Base-by-base conservation (phyloP, 2,329 filamentous ascomycete genomes). In the Beauveria sp. region DNA sequence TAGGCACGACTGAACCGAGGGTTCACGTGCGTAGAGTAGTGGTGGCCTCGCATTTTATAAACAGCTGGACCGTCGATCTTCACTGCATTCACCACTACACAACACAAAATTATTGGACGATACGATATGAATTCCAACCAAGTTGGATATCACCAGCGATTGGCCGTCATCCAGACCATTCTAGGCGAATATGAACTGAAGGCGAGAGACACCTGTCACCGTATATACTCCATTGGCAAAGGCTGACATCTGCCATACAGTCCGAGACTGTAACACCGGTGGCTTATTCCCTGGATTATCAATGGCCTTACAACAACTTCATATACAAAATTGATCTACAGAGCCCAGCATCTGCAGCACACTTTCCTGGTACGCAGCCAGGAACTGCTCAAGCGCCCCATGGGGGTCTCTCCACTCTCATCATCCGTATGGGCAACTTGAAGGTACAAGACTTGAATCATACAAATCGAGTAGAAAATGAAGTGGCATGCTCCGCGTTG, bases 391-490 rank as follows among this genome's bases (percentile, higher is more conserved):
- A 22, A 34, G 48, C 20, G 2, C 60, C 30, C 2, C 1, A 30
- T 1, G 41, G 43, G 2, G 60, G 62, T 1, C 20, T 62, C 6
- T 62, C 58, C 5, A 48, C 52, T 0, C 12, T 67, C 1, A 54
- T 66, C 16, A 55, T 67, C 43, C 61, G 63, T 8, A 37, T 67
- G 24, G 47, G 58, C 20, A 67, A 67, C 30, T 53, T 63, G 8
- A 51, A 14, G 3, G 65, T 63, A 0, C 40, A 53, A 16, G 62
- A 58, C 22, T 16, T 61, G 34, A 63, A 64, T 47, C 51, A 64
- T n/a, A 59, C 56, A 20, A 62, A 62, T 34, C 66, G 70, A 4
- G 62, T 68, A 4, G 63, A 70, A 62, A 70, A 72, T 51, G 68
- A 71, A 18, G 68, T 71, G 2, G 67, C 67, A 2, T 64, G 67